Percentiles rank a stretch among this genome's conserved stretches.
Conservation (phyloP, 2,329 filamentous ascomycete species). For the Sarocladium kiliense region DNA sequence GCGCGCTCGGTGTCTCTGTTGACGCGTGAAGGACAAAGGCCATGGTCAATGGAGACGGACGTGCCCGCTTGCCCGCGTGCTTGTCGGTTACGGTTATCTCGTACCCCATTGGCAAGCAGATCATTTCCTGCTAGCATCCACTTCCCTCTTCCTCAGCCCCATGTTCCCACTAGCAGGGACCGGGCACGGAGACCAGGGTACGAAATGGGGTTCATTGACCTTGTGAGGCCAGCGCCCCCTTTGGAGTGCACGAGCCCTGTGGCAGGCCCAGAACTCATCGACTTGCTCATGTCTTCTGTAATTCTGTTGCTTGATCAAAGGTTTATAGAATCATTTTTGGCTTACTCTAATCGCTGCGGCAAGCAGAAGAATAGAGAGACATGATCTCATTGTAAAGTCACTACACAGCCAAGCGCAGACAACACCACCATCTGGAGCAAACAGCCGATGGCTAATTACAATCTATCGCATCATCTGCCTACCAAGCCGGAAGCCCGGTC, state of each 20-base stretch:
- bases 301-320: too few relatives aligned
- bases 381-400: too few relatives aligned
- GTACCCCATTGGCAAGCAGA: conserved; percentile 1
- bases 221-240: not conserved
- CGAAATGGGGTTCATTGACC: not conserved
- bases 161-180: conserved; percentile 3
- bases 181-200: conserved; percentile 6
- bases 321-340: too few relatives aligned
- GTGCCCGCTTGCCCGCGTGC: too few relatives aligned
- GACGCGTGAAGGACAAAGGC: not conserved
- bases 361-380: too few relatives aligned
- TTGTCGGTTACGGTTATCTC: not conserved
- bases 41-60: too few relatives aligned
- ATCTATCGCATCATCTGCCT: not conserved
- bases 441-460: conserved; percentile 3
- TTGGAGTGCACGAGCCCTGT: not conserved
- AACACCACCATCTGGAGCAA: too few relatives aligned
- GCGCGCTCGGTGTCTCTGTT: not conserved
- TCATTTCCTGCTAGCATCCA: not conserved
- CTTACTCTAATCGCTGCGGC: too few relatives aligned
- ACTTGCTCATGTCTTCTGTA: too few relatives aligned
- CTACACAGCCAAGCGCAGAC: too few relatives aligned
- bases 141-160: not conserved
- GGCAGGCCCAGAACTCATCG: too few relatives aligned
- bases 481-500: not conserved